Base-by-base conservation (phyloP, 305 asterid genomes). In the Fraxinus sp. region DNA sequence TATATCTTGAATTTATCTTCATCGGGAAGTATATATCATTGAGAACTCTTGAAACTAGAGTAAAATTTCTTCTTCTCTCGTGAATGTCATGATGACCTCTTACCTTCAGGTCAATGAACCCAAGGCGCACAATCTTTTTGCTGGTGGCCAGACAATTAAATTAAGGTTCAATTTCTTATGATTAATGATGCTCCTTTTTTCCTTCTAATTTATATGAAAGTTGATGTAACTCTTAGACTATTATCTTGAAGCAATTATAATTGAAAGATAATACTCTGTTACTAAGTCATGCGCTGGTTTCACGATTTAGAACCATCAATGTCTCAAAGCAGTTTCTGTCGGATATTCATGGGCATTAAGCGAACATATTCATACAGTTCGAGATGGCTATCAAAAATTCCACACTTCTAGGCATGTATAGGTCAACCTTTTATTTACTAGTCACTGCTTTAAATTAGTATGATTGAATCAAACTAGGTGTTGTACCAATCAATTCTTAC, bases 61-160 rank as follows among this genome's bases (percentile, higher is more conserved):
- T 5, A 66, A 79, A 84, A 36, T 10, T 52, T 18, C 2, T 5
- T 46, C 36, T 71, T 46, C 83, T 43, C 80, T 37, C 77, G 18
- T 49, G 59, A 49, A 49, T 59, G 55, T 59, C 35, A 7, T 39
- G 10, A 62, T 83, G 35, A 46, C 43, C 64, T 77, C 41, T 78
- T 80, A 74, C 76, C 46, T 83, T 71, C 90, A 95, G 99, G 96
- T 95, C 85, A 95, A 95, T 90, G 93, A 90, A 83, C 85, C 96
- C 85, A 93, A 87, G 90, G 97, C 89, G 66, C 55, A 77, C 88
- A 87, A 84, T 89, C 90, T 96, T 81, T 86, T 92, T 76, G 77
- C 89, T 81, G 91, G 96, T 36, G 89, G 89, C 83, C 94, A 87
- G 88, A 88, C 85, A 81, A 86, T 96, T 74, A 96, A 80, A 85